Percentiles rank a stretch among this genome's conserved stretches.
These are phyloP conservation scores for Mycena maculata DNA, from an alignment of 768 basidiomycete genomes.

Conservation along the genomic window DNA sequence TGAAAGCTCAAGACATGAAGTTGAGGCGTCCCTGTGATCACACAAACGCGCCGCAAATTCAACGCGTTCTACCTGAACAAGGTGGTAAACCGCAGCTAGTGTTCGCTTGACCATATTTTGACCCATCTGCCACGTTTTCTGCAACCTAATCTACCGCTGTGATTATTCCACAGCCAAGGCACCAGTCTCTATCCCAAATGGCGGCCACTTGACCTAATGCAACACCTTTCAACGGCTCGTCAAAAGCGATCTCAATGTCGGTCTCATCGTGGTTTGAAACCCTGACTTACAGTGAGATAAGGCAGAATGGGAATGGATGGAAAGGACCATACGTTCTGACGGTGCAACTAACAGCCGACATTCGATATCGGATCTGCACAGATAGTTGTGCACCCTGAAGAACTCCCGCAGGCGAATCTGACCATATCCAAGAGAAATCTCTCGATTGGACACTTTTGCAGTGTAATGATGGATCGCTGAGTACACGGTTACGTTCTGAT, in stretches of 20 bases:
- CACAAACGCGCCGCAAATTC: too few relatives aligned
- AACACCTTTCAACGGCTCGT: conserved; percentile 72
- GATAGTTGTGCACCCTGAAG: conserved; percentile 60
- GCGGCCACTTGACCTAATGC: conserved; percentile 85
- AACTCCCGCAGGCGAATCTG: conserved; percentile 58
- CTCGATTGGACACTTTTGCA: conserved; percentile 51
- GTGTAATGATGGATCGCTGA: conserved; percentile 71
- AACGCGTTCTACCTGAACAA: too few relatives aligned
- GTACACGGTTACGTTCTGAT: neutral
- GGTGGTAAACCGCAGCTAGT: too few relatives aligned
- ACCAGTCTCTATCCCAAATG: conserved; percentile 80
- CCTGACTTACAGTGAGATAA: neutral
- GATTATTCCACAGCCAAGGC: conserved; percentile 87
- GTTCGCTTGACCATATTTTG: too few relatives aligned
- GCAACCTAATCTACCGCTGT: conserved; percentile 1
- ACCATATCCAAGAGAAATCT: conserved; percentile 85
- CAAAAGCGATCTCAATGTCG: conserved; percentile 57
- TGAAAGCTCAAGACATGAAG: too few relatives aligned
- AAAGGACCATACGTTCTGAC: conserved; percentile 57
- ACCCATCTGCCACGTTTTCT: too few relatives aligned
- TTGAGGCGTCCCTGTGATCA: too few relatives aligned
- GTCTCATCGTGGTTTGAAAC: conserved; percentile 5
- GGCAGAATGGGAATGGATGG: neutral
- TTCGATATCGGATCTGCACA: conserved; percentile 79
- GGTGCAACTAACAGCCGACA: conserved; percentile 64